phyloP scores from a whole-genome alignment of 768 basidiomycete species.

The Tricholoma sp. region DNA sequence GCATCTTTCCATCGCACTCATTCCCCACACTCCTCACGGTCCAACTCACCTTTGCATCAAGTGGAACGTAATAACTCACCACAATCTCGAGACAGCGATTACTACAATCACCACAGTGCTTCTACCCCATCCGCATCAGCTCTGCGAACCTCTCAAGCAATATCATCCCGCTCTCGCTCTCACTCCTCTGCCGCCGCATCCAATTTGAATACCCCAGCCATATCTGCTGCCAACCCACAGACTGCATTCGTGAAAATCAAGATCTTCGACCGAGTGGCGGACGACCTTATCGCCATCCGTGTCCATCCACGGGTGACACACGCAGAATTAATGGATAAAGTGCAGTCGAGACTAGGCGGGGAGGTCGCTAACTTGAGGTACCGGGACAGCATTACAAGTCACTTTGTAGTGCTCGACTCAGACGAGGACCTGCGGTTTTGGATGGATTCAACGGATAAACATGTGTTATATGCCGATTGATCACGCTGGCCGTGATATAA shows the following conservation, averaged over 20 bases:
- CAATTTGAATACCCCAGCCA: constrained; percentile 62
- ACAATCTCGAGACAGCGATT: constrained; percentile 23
- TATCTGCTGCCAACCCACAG: constrained; percentile 74
- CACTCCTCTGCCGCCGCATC: constrained; percentile 43
- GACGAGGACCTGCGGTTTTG: constrained; percentile 66
- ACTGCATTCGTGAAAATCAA: constrained; percentile 97
- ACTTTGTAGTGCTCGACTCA: constrained; percentile 55
- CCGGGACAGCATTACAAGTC: constrained; percentile 64
- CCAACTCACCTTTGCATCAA: constrained; percentile 31
- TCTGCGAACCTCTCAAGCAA: constrained; percentile 47
- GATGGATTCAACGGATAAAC: constrained; percentile 77
- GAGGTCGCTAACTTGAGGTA: constrained; percentile 67
- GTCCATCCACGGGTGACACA: constrained; percentile 91
- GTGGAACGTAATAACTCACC: constrained; percentile 28
- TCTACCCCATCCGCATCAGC: constrained; percentile 45
- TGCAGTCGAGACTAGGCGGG: constrained; percentile 77
- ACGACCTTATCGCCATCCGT: constrained; percentile 95
- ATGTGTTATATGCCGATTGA: constrained; percentile 78
- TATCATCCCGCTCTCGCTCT: constrained; percentile 51
- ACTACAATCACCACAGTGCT: constrained; percentile 22
- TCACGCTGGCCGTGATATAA: background rate
- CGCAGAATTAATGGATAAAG: constrained; percentile 85
- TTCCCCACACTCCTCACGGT: constrained; percentile 39
- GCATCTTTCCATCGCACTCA: constrained; percentile 39
- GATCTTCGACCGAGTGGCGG: constrained; percentile 88